These are phyloP conservation scores for Taxillus chinensis DNA, from an alignment of 164 flowering plant species.

Conservation along the genomic window DNA sequence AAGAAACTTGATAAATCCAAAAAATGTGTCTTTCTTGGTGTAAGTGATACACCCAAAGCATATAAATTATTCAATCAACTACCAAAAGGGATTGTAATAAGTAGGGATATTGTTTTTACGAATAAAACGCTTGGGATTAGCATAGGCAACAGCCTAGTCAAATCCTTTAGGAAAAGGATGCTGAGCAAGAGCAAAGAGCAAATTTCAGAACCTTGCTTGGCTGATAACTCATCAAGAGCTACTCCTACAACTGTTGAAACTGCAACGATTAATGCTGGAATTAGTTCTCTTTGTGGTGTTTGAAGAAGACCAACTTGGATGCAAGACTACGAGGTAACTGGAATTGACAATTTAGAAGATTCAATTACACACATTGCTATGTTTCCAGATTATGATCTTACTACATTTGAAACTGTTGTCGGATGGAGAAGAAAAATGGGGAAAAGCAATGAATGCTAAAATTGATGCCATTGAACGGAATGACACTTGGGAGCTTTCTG, in stretches of 20 bases:
- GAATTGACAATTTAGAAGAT: background rate
- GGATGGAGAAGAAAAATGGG: background rate
- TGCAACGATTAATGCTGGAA: background rate
- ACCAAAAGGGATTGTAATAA: background rate
- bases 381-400: background rate
- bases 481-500: background rate
- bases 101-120: background rate
- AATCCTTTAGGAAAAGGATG: background rate
- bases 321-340: background rate
- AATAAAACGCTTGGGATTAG: background rate
- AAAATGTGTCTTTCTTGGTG: constrained; percentile 12
- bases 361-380: background rate
- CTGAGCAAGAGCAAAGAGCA: background rate
- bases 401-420: background rate
- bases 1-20: constrained; percentile 7
- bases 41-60: constrained; percentile 6
- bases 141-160: background rate
- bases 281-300: background rate
- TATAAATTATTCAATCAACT: constrained; percentile 8
- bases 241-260: background rate
- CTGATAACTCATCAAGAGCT: background rate
- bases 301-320: background rate
- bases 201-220: background rate
- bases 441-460: background rate
- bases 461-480: background rate